Evolutionary conservation across 2,329 filamentous ascomycete genomes (phyloP).

Genomic region (Ophiostoma quercus): DNA sequence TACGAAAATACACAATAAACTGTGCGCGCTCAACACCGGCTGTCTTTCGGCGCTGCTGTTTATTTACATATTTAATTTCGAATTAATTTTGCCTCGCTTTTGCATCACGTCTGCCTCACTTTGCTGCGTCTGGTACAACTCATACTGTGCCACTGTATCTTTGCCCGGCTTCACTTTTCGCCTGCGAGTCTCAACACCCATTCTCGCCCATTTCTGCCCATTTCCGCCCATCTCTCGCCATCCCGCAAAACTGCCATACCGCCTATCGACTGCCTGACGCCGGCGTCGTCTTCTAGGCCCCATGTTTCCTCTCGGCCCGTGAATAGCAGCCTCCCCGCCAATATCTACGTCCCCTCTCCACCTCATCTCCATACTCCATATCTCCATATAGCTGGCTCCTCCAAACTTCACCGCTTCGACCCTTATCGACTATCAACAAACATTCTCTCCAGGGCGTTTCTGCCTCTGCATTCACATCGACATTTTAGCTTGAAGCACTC

Average conservation of each 20-base stretch:
- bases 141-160: neutral
- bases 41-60: neutral
- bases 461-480: neutral
- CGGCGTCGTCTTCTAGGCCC: conserved; percentile 19
- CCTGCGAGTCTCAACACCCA: neutral
- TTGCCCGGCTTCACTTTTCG: neutral
- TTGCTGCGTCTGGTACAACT: neutral
- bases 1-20: neutral
- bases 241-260: neutral
- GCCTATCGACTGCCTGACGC: conserved; percentile 18
- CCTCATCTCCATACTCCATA: neutral
- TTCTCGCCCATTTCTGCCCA: neutral
- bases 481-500: neutral
- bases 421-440: neutral
- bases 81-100: neutral
- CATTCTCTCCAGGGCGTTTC: neutral
- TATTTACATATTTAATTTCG: neutral
- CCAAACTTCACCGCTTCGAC: conserved; percentile 18
- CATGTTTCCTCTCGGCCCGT: conserved; percentile 18
- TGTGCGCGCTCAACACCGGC: neutral
- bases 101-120: neutral
- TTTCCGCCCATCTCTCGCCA: neutral
- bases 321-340: conserved; percentile 8
- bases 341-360: neutral
- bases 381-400: neutral